Evolutionary conservation across 2,329 filamentous ascomycete species (phyloP).

Genomic region (Claviceps sp.): DNA sequence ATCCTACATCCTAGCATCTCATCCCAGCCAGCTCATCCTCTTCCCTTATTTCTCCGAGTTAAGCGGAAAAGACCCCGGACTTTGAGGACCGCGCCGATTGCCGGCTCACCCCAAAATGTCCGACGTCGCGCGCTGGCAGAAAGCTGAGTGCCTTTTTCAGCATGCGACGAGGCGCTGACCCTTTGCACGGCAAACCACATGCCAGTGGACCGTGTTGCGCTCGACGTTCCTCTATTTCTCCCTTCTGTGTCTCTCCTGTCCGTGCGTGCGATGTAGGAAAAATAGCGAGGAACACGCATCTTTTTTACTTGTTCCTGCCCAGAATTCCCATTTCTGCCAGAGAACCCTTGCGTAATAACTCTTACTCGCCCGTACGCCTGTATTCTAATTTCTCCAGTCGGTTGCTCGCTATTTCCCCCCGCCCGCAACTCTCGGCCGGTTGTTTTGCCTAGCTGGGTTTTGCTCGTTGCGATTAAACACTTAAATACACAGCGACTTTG

Average conservation of each 20-base stretch:
- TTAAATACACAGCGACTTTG: neutral
- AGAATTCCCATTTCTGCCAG: neutral
- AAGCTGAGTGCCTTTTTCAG: neutral
- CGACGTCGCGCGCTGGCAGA: neutral
- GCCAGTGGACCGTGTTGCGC: neutral
- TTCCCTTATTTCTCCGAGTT: neutral
- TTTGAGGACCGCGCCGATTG: neutral
- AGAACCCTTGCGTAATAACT: neutral
- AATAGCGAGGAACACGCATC: too few species aligned
- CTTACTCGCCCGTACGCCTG: neutral
- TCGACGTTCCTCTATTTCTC: too few species aligned
- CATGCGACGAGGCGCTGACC: neutral
- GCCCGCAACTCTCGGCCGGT: neutral
- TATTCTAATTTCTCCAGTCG: too few species aligned
- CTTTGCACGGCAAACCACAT: neutral
- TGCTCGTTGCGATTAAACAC: neutral
- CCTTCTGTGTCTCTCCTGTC: too few species aligned
- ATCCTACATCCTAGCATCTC: too few species aligned
- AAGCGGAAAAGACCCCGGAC: neutral
- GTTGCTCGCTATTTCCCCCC: neutral
- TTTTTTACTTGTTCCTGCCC: too few species aligned
- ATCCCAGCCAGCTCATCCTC: too few species aligned
- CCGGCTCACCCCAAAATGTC: neutral
- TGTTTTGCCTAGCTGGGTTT: neutral
- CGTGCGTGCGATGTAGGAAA: too few species aligned